Conservation (phyloP, 2,329 filamentous ascomycete genomes). For the Pseudogymnoascus sp. region DNA sequence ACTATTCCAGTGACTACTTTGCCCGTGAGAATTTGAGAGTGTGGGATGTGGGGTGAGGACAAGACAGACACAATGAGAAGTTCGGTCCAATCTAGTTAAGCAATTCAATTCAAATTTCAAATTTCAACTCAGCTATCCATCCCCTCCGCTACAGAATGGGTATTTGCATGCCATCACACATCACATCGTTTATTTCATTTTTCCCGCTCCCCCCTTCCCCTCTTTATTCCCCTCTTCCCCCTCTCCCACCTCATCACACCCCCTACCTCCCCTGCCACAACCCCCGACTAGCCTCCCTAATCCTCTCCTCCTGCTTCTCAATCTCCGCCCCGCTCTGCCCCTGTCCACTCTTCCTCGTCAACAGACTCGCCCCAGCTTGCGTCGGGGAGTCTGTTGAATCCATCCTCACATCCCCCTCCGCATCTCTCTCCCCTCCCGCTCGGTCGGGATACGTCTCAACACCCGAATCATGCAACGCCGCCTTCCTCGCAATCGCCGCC, state of each 20-base stretch:
- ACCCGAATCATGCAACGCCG: neutral
- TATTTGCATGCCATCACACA: neutral
- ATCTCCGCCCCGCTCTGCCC: conserved; percentile 30
- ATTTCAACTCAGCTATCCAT: neutral
- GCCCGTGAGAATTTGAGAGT: neutral
- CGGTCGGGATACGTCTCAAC: neutral
- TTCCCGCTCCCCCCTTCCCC: neutral
- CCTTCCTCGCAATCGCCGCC: neutral
- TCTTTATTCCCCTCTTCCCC: neutral
- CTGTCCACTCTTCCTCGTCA: conserved; percentile 25
- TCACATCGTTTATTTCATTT: neutral
- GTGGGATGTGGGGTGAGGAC: neutral
- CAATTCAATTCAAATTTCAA: neutral
- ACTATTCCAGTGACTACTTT: too few species aligned
- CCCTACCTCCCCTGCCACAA: conserved; percentile 39
- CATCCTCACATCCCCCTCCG: conserved; percentile 19
- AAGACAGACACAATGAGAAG: too few species aligned
- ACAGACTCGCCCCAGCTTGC: conserved; percentile 7
- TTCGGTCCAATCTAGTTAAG: too few species aligned
- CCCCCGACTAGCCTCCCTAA: conserved; percentile 57
- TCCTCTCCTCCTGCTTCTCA: conserved; percentile 39
- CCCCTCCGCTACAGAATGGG: neutral
- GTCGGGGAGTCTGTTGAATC: neutral
- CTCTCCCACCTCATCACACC: neutral
- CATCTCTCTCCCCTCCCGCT: neutral